Evolutionary conservation across 2,329 filamentous ascomycete species (phyloP).

Genomic region (Penicillium aurantiogriseum): DNA sequence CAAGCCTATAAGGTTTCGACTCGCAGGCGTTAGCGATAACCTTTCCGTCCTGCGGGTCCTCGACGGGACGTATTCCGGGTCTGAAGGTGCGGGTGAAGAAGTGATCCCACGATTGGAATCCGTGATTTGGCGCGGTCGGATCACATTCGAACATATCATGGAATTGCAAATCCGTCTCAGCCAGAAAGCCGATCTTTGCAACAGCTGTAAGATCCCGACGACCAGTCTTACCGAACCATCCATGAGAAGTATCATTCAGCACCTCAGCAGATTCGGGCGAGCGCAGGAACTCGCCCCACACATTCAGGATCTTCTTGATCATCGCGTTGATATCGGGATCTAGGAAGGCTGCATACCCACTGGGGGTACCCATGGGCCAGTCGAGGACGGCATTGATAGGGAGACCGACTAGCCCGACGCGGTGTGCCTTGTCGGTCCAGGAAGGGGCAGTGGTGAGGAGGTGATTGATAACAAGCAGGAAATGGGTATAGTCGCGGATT

Average conservation of each 20-base stretch:
- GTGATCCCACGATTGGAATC: constrained; percentile 67
- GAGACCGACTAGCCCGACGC: constrained; percentile 51
- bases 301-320: constrained; percentile 52
- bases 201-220: constrained; percentile 42
- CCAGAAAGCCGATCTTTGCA: constrained; percentile 23
- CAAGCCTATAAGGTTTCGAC: constrained; percentile 57
- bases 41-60: constrained; percentile 49
- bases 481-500: constrained; percentile 64
- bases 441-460: constrained; percentile 32
- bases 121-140: constrained; percentile 33
- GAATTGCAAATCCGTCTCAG: constrained; percentile 25
- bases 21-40: constrained; percentile 66
- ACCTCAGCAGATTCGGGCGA: constrained; percentile 57
- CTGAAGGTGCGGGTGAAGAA: constrained; percentile 65
- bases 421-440: constrained; percentile 33
- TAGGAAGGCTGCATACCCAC: constrained; percentile 56
- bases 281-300: constrained; percentile 55
- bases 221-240: constrained; percentile 58
- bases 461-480: constrained; percentile 66
- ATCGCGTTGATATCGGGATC: constrained; percentile 53
- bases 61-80: constrained; percentile 58
- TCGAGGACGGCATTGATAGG: constrained; percentile 59
- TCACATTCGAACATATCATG: constrained; percentile 33
- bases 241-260: constrained; percentile 41
- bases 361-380: constrained; percentile 58